Evolutionary conservation across 345 rosid genomes (phyloP), one percentile per base, ranked within the genome.

Genomic region (Gossypium rotundifolium): DNA sequence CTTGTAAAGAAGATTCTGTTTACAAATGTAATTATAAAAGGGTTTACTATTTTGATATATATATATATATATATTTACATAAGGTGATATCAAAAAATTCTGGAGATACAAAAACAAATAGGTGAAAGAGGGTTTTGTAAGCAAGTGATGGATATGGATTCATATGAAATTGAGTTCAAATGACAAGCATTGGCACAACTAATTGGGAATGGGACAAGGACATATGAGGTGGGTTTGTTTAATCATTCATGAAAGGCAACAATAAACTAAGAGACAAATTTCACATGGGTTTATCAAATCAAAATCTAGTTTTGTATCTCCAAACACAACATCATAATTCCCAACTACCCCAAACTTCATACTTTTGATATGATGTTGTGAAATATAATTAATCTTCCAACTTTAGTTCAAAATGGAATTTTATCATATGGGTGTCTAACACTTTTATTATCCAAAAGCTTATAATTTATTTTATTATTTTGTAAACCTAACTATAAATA

Each of bases 231-330:
- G 40, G 40, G 18, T 45, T 22, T 22, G 11, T 46, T 66, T 22
- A 66, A 52, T 70, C 46, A 70, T 70, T 68, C 72, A 49, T 17
- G 7, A 49, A 68, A 49, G 58, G 72, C 42, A 68, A 65, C 27
- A 11, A 49, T 16, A 2, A 49, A 49, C 9, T 49, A 49, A 49
- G 72, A 9, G 59, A 68, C 72, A 68, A 49, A 0, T 3, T 49
- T 68, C 59, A 68, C 72, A 27, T 68, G 72, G 71, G 23, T 68
- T 51, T 27, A 68, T 49, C 72, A 68, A 25, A 68, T 68, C 72
- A 49, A 68, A 16, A 51, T 49, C 58, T 16, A 68, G 40, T 23
- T 46, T 48, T 67, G 71, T 5, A 12, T 46, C 53, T 49, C 45
- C 65, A 27, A 61, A 61, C 8, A 12, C 38, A 58, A 1, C 18